These are phyloP conservation scores for Pyrrhoderma lamaoense DNA, from an alignment of 1,284 basidiomycete species.

Conservation along the genomic window DNA sequence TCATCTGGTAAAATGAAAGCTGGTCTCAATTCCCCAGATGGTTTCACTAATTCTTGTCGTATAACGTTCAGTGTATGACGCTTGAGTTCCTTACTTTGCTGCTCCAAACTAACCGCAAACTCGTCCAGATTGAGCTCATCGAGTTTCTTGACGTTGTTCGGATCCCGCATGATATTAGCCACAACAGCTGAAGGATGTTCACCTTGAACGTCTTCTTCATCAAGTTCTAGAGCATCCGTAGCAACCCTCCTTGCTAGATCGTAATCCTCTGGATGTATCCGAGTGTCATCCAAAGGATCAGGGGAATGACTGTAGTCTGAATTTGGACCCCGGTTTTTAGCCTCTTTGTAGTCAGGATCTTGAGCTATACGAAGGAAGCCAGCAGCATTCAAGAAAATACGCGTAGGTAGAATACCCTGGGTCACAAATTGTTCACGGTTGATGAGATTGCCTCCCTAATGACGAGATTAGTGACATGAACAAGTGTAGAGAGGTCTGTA, in stretches of 20 bases:
- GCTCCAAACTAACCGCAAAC: conserved; percentile 88
- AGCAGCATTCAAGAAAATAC: conserved; percentile 85
- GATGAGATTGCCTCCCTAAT: conserved; percentile 73
- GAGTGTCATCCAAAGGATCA: conserved; percentile 91
- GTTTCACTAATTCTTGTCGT: conserved; percentile 79
- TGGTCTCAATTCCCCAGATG: conserved; percentile 76
- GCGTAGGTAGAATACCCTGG: conserved; percentile 71
- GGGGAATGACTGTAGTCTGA: conserved; percentile 39
- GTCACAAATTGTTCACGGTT: conserved; percentile 85
- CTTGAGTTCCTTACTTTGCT: conserved; percentile 79
- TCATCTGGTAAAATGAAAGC: conserved; percentile 61
- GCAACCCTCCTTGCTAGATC: conserved; percentile 98
- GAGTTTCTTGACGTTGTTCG: conserved; percentile 76
- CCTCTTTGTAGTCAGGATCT: conserved; percentile 50
- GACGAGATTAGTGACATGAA: conserved; percentile 5
- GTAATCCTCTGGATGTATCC: conserved; percentile 98
- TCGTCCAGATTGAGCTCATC: conserved; percentile 93
- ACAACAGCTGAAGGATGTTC: conserved; percentile 87
- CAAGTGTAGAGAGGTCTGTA: conserved; percentile 4
- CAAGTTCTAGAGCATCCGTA: conserved; percentile 90
- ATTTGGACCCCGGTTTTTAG: conserved; percentile 66
- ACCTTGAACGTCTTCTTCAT: conserved; percentile 90
- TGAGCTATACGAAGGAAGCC: conserved; percentile 87
- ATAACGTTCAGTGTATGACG: conserved; percentile 85
- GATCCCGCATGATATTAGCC: conserved; percentile 77